Evolutionary conservation across 2,329 filamentous ascomycete species (phyloP), one percentile per base, ranked within the genome.

Genomic region (Aspergillus felis): DNA sequence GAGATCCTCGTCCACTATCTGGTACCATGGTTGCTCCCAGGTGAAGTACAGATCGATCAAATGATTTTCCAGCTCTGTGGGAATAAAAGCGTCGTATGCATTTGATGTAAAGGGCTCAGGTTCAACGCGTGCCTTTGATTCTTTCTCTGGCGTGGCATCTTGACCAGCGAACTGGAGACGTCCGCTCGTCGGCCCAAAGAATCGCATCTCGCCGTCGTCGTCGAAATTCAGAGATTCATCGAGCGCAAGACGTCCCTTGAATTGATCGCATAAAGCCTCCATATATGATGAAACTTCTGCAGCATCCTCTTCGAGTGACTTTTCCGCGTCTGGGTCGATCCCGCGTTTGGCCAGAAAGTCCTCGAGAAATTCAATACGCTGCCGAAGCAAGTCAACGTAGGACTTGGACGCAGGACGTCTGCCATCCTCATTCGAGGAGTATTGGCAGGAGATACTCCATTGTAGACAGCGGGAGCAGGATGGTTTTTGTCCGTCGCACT

Each of bases 141-240:
- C 48, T 46, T 62, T 44, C 8, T 29, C 49, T 10, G 51, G 59
- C 22, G 52, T 57, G 41, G 60, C 54, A 27, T 59, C 60, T 25
- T 60, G 61, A 46, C 14, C 32, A 35, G 14, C 32, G 14, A 76
- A 74, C 10, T 70, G 64, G 3, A 75, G 62, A 2, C 73, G 66
- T 1, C 73, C 74, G 56, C 73, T 76, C 0, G 73, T 68, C 1
- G 71, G 66, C 0, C 74, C 73, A 56, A 75, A 76, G 51, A 74
- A 76, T 1, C 69, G 61, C 49, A 68, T 64, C 51, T 76, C 73
- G 0, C 67, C 67, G 41, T 75, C 72, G 25, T 66, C 65, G 24
- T 76, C 72, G 27, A 71, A 74, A 41, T 74, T 72, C 28, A 73
- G 57, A 5, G 70, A 67, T 42, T 73, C 73, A n/a, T 75, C 73